These are phyloP conservation scores for Sherardia arvensis DNA, from an alignment of 257 asterid species.

Conservation along the genomic window DNA sequence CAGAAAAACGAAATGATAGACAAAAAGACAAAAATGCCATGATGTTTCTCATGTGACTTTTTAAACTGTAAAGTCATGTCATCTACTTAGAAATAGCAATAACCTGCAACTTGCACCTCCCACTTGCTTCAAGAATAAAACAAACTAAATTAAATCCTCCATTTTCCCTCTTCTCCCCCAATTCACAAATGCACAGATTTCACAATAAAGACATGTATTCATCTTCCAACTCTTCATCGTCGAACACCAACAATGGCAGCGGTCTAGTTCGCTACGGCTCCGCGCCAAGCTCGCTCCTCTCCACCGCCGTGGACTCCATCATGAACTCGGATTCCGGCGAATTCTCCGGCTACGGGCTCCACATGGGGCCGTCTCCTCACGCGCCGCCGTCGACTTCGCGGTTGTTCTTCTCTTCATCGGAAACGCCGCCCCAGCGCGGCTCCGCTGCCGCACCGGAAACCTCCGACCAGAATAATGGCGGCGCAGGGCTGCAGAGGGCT, in stretches of 20 bases:
- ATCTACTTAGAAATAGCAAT: background rate
- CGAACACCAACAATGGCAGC: slow-evolving; percentile 29
- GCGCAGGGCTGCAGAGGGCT: slow-evolving; percentile 38
- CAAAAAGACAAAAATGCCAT: background rate
- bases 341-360: slow-evolving; percentile 25
- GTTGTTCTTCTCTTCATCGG: slow-evolving; percentile 31
- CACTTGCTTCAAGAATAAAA: background rate
- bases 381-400: slow-evolving; percentile 9
- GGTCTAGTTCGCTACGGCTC: slow-evolving; percentile 65
- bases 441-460: slow-evolving; percentile 11
- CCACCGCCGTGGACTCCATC: slow-evolving; percentile 48
- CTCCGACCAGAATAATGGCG: slow-evolving; percentile 12
- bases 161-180: background rate
- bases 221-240: slow-evolving; percentile 60
- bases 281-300: slow-evolving; percentile 56
- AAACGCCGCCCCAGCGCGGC: slow-evolving; percentile 12
- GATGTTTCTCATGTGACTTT: background rate
- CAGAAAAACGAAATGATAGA: background rate
- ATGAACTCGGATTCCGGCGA: slow-evolving; percentile 26
- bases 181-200: background rate
- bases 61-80: background rate
- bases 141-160: background rate
- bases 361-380: slow-evolving; percentile 9
- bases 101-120: background rate
- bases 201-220: slow-evolving; percentile 34